Conservation (phyloP, 106 monocot genomes). For the Dioscorea zingiberensis region DNA sequence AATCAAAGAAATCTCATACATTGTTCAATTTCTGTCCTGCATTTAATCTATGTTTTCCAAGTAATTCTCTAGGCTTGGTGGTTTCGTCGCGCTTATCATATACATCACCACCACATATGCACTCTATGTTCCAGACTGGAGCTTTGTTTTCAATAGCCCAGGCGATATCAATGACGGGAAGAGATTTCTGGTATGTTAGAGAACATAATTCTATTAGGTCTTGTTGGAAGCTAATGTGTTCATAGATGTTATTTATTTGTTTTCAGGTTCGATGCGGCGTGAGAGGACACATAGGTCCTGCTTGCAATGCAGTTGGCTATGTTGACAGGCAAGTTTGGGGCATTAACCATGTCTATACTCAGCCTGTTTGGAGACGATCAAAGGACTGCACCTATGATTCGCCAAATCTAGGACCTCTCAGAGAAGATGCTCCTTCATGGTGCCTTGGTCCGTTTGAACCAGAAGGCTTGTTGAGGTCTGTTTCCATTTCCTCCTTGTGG, state of each 20-base stretch:
- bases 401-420: constrained; percentile 45
- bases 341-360: constrained; percentile 29
- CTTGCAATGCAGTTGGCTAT: constrained; percentile 41
- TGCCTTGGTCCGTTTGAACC: constrained; percentile 85
- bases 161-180: constrained; percentile 20
- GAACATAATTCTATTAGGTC: neutral
- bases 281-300: constrained; percentile 30
- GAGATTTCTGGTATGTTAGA: constrained; percentile 8
- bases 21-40: too few relatives aligned
- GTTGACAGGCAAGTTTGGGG: constrained; percentile 38
- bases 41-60: neutral
- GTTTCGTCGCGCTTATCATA: neutral
- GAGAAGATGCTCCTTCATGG: constrained; percentile 52
- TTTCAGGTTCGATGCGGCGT: constrained; percentile 48
- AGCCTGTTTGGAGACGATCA: constrained; percentile 29
- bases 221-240: neutral
- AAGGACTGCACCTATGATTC: constrained; percentile 48
- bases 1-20: neutral
- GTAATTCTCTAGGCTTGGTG: constrained; percentile 4
- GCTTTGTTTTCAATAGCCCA: neutral
- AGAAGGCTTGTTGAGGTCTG: constrained; percentile 73
- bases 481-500: neutral
- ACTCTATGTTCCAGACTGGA: constrained; percentile 9
- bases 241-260: neutral
- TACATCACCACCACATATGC: constrained; percentile 6